These are phyloP conservation scores for Hypsizygus marmoreus DNA, from an alignment of 768 basidiomycete genomes.

Conservation along the genomic window DNA sequence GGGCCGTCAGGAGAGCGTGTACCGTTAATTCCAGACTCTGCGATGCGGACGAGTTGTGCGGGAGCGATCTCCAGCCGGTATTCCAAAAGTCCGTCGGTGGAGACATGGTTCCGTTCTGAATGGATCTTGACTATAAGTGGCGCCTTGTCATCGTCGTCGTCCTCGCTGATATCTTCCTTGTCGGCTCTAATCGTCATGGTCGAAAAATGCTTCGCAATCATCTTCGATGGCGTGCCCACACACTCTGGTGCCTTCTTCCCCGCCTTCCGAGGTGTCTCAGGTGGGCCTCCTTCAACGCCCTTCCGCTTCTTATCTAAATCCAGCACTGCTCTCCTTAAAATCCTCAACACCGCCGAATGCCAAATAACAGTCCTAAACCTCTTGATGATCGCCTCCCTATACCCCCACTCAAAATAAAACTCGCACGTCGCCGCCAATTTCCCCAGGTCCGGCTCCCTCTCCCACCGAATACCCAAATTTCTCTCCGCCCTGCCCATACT, in stretches of 20 bases:
- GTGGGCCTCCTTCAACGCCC: constrained; percentile 10
- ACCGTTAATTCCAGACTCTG: constrained; percentile 68
- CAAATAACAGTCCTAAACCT: constrained; percentile 85
- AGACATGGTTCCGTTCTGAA: constrained; percentile 63
- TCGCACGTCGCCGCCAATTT: constrained; percentile 82
- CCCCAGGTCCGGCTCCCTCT: constrained; percentile 66
- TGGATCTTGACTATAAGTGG: constrained; percentile 67
- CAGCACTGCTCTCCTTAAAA: constrained; percentile 65
- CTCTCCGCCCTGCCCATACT: constrained; percentile 45
- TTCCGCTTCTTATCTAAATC: constrained; percentile 39
- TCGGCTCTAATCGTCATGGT: constrained; percentile 37
- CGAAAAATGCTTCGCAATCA: constrained; percentile 60
- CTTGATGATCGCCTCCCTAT: constrained; percentile 78
- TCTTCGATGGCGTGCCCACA: constrained; percentile 53
- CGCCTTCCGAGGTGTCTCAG: constrained; percentile 43
- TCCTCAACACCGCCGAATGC: constrained; percentile 70
- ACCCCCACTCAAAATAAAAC: constrained; percentile 91
- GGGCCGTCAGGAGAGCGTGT: constrained; percentile 48
- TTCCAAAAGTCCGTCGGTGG: constrained; percentile 71
- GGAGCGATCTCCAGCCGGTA: constrained; percentile 82
- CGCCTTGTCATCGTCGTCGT: constrained; percentile 38
- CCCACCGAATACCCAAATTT: constrained; percentile 42
- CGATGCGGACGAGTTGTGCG: constrained; percentile 60
- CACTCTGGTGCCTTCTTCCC: constrained; percentile 22
- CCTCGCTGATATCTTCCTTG: constrained; percentile 24